Conservation (phyloP, 2,329 filamentous ascomycete genomes). For the Alternaria longipes region DNA sequence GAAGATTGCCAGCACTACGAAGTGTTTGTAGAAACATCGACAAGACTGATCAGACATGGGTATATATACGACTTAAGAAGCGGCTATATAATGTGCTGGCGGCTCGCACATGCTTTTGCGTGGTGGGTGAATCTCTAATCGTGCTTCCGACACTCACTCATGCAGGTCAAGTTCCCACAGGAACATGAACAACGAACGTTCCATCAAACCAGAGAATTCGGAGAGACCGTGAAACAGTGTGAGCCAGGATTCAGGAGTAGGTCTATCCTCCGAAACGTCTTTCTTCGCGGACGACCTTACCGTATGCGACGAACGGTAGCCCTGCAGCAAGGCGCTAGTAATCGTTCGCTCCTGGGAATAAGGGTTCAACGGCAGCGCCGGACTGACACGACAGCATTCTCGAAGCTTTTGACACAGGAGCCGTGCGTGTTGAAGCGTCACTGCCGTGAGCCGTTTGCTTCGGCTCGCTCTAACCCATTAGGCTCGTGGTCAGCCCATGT, state of each 20-base stretch:
- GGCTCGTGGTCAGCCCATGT: neutral
- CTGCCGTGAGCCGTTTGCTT: neutral
- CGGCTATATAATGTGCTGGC: neutral
- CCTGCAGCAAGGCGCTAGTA: neutral
- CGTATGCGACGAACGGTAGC: neutral
- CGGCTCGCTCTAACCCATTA: neutral
- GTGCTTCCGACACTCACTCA: neutral
- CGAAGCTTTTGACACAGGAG: neutral
- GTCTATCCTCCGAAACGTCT: neutral
- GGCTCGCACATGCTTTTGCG: neutral
- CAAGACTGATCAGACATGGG: neutral
- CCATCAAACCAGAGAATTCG: neutral
- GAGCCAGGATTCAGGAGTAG: neutral
- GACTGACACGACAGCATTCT: neutral
- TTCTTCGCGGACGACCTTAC: neutral
- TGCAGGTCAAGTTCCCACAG: neutral
- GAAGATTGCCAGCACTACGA: neutral
- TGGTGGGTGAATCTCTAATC: neutral
- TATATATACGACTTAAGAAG: neutral
- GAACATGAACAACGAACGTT: neutral
- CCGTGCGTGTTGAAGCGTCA: neutral
- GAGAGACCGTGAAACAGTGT: neutral
- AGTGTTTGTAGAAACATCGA: neutral
- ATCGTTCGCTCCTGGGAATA: neutral
- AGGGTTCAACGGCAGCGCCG: conserved; percentile 2